A percentile compares a stretch with the other conserved stretches of the same genome.
phyloP scores from a whole-genome alignment of 2,329 filamentous ascomycete species.

The Colletotrichum musicola region DNA sequence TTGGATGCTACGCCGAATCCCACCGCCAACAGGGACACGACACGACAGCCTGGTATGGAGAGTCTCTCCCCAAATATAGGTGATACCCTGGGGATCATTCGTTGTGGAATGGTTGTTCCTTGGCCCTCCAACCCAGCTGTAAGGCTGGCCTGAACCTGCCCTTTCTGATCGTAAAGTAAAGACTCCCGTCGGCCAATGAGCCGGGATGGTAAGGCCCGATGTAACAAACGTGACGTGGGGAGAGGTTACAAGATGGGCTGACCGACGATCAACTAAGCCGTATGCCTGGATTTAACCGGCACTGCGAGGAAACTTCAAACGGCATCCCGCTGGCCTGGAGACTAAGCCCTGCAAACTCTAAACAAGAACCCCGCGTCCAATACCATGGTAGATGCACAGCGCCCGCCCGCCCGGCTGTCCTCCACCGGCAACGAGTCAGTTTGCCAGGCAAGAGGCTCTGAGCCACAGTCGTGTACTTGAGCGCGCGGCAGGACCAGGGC shows the following conservation, averaged over 20 bases:
- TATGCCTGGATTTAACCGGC: no score
- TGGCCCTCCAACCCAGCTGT: neutral
- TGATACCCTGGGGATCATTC: neutral
- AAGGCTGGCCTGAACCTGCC: neutral
- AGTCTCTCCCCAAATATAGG: slow-evolving; percentile 5
- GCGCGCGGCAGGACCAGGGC: no score
- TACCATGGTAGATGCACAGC: neutral
- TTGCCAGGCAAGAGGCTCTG: neutral
- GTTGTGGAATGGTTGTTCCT: slow-evolving; percentile 1
- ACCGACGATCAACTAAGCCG: no score
- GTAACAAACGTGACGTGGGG: no score
- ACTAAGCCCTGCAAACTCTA: slow-evolving; percentile 4
- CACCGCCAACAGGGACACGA: slow-evolving; percentile 2
- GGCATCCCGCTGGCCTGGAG: no score
- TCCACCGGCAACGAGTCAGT: slow-evolving; percentile 19
- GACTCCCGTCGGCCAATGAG: no score
- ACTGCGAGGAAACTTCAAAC: no score
- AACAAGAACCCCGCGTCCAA: neutral
- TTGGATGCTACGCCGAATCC: neutral
- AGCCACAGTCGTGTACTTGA: no score
- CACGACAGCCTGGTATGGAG: neutral
- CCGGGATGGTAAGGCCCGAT: neutral
- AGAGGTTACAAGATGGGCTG: no score
- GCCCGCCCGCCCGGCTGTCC: neutral
- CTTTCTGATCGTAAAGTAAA: neutral